Evolutionary conservation across 2,329 filamentous ascomycete genomes (phyloP).

Genomic region (Colletotrichum destructivum): DNA sequence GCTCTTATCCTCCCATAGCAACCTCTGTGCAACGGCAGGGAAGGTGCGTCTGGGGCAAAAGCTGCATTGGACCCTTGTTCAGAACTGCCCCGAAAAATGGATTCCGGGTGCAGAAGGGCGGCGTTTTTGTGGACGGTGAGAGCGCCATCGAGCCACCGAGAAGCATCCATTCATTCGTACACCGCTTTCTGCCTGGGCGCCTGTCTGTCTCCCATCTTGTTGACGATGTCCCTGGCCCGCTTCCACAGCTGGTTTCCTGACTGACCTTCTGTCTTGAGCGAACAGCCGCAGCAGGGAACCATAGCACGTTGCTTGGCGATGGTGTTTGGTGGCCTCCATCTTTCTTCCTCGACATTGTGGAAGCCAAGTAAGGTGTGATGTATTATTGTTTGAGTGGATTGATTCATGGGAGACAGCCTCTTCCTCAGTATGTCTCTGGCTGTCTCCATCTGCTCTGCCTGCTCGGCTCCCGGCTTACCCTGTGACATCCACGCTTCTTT

Average conservation of each 20-base stretch:
- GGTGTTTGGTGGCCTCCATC: not conserved
- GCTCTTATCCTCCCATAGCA: slow-evolving; percentile 42
- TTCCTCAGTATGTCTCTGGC: not conserved
- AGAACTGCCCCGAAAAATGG: slow-evolving; percentile 12
- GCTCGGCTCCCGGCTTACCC: not conserved
- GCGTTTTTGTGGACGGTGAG: slow-evolving; percentile 24
- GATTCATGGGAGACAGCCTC: not conserved
- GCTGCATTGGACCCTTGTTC: slow-evolving; percentile 37
- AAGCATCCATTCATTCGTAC: slow-evolving; percentile 28
- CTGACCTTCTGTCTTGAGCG: not conserved
- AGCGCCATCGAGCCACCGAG: slow-evolving; percentile 22
- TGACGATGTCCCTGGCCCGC: not conserved
- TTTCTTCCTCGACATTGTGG: not conserved
- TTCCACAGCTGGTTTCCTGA: not conserved
- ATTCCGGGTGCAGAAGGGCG: slow-evolving; percentile 16
- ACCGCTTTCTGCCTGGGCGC: slow-evolving; percentile 30
- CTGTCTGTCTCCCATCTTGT: not conserved
- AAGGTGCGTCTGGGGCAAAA: slow-evolving; percentile 41
- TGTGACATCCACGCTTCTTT: not conserved
- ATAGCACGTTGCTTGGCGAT: not conserved
- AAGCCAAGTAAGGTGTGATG: not conserved
- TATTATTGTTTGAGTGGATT: not conserved
- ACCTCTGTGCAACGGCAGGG: slow-evolving; percentile 41
- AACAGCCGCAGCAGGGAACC: not conserved
- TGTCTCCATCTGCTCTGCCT: not conserved